Base-by-base conservation (phyloP, 352 stramenopile species). In the Paralagenidium karlingii region DNA sequence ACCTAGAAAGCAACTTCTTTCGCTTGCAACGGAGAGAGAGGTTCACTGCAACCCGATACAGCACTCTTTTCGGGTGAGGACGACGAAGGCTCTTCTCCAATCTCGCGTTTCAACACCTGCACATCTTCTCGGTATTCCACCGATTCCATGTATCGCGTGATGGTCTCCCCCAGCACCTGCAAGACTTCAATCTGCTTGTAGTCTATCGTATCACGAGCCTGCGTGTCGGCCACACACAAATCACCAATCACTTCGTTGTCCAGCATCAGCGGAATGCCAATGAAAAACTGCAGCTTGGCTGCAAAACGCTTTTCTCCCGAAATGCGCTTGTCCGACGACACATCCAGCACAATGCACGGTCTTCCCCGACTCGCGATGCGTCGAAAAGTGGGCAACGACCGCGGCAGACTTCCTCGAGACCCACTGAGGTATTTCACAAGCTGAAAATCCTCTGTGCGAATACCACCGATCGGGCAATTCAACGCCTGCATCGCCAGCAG, bases 1-100 rank as follows among this genome's bases (percentile, higher is more conserved):
- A n/a, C n/a, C n/a, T n/a, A 91, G 59, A 91, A 91, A 43, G 71
- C 74, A 49, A 86, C 65, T 70, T 90, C 77, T 57, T 87, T 87
- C n/a, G n/a, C n/a, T n/a, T n/a, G n/a, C n/a, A n/a, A n/a, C n/a
- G n/a, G n/a, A n/a, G n/a, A n/a, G n/a, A n/a, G n/a, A n/a, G n/a
- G n/a, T n/a, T n/a, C n/a, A n/a, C n/a, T n/a, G n/a, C n/a, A n/a
- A n/a, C n/a, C n/a, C n/a, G n/a, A n/a, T n/a, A n/a, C n/a, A n/a
- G n/a, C n/a, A n/a, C n/a, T n/a, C n/a, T n/a, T n/a, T n/a, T n/a
- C n/a, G n/a, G n/a, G n/a, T n/a, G n/a, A n/a, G n/a, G n/a, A n/a
- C n/a, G n/a, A n/a, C n/a, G n/a, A n/a, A n/a, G n/a, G n/a, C n/a
- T n/a, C n/a, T n/a, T n/a, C n/a, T n/a, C n/a, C n/a, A n/a, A n/a